Percentiles rank a stretch among this genome's conserved stretches.
These are phyloP conservation scores for Teratosphaeria nubilosa DNA, from an alignment of 2,329 filamentous ascomycete species.

Conservation along the genomic window DNA sequence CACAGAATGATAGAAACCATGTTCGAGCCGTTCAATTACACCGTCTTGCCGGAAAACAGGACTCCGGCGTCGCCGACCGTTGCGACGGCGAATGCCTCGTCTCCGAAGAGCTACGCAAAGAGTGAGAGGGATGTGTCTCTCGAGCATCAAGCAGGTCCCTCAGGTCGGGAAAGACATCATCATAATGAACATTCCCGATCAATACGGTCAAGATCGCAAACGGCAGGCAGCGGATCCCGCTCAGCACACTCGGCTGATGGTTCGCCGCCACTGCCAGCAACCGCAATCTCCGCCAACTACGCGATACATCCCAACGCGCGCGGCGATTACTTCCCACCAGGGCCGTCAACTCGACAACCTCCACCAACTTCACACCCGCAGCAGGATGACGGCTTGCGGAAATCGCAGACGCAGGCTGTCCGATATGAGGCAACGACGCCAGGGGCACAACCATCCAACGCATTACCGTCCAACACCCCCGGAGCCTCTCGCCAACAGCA, in stretches of 20 bases:
- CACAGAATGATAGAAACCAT: constrained; percentile 90
- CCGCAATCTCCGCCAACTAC: constrained; percentile 7
- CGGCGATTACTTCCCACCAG: constrained; percentile 16
- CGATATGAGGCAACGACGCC: constrained; percentile 19
- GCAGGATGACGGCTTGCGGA: constrained; percentile 2
- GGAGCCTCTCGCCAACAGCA: constrained; percentile 1
- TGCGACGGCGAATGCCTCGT: constrained; percentile 3
- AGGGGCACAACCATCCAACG: constrained; percentile 9
- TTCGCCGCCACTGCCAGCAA: constrained; percentile 33
- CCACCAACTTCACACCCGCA: constrained; percentile 10
- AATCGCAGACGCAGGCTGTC: constrained; percentile 14
- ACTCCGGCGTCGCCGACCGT: constrained; percentile 8
- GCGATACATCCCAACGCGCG: constrained; percentile 8
- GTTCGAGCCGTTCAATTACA: constrained; percentile 95
- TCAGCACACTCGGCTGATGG: constrained; percentile 39
- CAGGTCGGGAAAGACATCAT: constrained; percentile 3
- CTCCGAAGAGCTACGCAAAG: constrained; percentile 5
- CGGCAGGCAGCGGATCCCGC: constrained; percentile 27
- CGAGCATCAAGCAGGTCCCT: not conserved
- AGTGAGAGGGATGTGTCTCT: constrained; percentile 10
- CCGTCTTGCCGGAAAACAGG: constrained; percentile 65
- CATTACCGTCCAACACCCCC: constrained; percentile 16
- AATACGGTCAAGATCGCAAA: constrained; percentile 27
- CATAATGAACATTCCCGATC: constrained; percentile 12
- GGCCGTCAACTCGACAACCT: not conserved